Conservation (phyloP, 345 rosid genomes). For the Salix koriyanagi region DNA sequence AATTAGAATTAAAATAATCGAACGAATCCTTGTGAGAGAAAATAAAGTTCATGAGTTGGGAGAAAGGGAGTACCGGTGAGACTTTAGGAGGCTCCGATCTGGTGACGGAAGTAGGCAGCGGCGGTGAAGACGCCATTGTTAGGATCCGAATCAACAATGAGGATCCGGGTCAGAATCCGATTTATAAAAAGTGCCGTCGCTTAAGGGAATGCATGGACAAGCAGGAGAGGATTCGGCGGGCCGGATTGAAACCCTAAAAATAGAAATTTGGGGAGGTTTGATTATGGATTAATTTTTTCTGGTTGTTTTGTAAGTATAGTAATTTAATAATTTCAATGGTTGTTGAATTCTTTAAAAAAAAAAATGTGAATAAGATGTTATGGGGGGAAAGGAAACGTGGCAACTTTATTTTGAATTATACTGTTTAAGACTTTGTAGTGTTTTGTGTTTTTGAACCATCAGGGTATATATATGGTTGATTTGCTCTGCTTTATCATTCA, state of each 20-base stretch:
- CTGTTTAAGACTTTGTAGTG: background rate
- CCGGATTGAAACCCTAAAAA: conserved; percentile 57
- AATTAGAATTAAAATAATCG: background rate
- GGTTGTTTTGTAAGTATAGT: background rate
- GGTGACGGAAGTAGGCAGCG: conserved; percentile 50
- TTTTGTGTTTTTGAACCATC: background rate
- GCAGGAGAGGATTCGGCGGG: conserved; percentile 46
- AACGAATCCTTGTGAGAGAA: background rate
- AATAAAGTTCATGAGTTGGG: background rate
- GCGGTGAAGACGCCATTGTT: conserved; percentile 56
- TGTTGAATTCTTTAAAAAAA: background rate
- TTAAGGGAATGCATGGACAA: background rate
- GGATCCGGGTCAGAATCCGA: conserved; percentile 41
- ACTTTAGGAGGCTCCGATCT: conserved; percentile 51
- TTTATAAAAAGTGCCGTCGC: conserved; percentile 29
- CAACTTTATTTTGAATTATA: conserved; percentile 7
- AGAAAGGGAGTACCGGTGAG: conserved; percentile 19
- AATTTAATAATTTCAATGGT: background rate
- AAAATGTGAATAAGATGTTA: background rate
- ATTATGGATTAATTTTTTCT: background rate
- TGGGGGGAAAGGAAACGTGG: conserved; percentile 8
- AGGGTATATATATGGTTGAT: background rate
- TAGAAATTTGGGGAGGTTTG: background rate
- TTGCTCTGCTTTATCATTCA: too few species aligned
- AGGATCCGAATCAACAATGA: conserved; percentile 30